Percentiles rank a stretch among this genome's conserved stretches.
Evolutionary conservation across 1,284 basidiomycete species (phyloP).

Genomic region (Athelia sp.): DNA sequence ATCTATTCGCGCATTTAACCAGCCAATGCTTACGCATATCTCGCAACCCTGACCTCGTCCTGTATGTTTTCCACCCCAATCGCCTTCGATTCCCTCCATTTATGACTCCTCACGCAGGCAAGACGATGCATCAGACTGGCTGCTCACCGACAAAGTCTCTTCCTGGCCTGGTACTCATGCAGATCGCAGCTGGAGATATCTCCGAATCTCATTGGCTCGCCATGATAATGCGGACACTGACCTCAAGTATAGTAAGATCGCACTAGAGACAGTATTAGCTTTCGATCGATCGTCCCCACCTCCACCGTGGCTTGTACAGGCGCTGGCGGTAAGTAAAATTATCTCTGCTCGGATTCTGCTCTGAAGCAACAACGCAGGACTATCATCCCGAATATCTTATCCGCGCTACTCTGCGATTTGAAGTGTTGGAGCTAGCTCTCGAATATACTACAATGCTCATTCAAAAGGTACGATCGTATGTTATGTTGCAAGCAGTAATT

Average conservation of each 20-base stretch:
- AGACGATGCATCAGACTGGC: constrained; percentile 71
- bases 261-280: constrained; percentile 73
- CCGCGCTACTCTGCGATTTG: constrained; percentile 69
- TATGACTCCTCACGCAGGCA: constrained; percentile 36
- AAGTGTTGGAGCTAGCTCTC: constrained; percentile 75
- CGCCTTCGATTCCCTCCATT: constrained; percentile 10
- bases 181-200: constrained; percentile 85
- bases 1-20: constrained; percentile 78
- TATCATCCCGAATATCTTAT: constrained; percentile 78
- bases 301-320: constrained; percentile 80
- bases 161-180: constrained; percentile 81
- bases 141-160: constrained; percentile 74
- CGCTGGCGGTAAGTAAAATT: constrained; percentile 53
- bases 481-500: constrained; percentile 8
- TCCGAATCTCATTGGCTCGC: constrained; percentile 74
- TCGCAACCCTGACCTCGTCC: constrained; percentile 46
- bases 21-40: constrained; percentile 76
- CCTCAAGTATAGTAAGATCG: constrained; percentile 70
- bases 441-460: constrained; percentile 69
- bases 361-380: constrained; percentile 34
- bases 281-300: constrained; percentile 58
- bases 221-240: constrained; percentile 75
- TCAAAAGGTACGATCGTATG: constrained; percentile 49
- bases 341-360: neutral
- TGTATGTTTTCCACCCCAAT: constrained; percentile 44